Conservation (phyloP, 1,139 yeast species). For the Pichia sp. region DNA sequence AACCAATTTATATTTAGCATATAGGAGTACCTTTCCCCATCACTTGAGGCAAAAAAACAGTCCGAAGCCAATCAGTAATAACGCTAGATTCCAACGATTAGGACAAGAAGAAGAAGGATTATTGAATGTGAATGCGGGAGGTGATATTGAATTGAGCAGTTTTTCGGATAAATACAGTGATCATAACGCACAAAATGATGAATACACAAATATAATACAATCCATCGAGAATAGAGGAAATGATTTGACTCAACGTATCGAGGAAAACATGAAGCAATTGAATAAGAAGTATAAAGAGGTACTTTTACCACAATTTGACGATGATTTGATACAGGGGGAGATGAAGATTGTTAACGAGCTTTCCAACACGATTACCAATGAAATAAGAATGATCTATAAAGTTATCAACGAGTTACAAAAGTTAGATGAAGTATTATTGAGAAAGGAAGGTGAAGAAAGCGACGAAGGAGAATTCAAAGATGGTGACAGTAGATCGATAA, state of each 20-base stretch:
- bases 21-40: constrained; percentile 69
- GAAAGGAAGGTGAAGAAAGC: constrained; percentile 45
- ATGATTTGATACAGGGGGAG: constrained; percentile 32
- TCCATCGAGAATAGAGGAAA: constrained; percentile 19
- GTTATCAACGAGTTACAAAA: constrained; percentile 49
- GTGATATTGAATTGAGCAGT: constrained; percentile 44
- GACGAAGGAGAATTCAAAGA: constrained; percentile 4
- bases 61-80: not conserved
- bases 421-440: constrained; percentile 20
- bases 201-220: constrained; percentile 16
- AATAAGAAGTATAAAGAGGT: constrained; percentile 74
- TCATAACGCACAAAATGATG: constrained; percentile 1
- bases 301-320: constrained; percentile 80
- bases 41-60: constrained; percentile 22
- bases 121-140: constrained; percentile 26
- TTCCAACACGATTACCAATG: constrained; percentile 67
- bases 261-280: constrained; percentile 47
- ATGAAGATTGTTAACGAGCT: constrained; percentile 56
- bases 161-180: constrained; percentile 28
- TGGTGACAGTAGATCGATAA: constrained; percentile 1
- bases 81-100: constrained; percentile 37
- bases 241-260: constrained; percentile 15
- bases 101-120: constrained; percentile 57
- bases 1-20: constrained; percentile 66
- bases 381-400: constrained; percentile 73